Evolutionary conservation across 2,329 filamentous ascomycete genomes (phyloP), one percentile per base, ranked within the genome.

Genomic region (Fusarium paranaense): DNA sequence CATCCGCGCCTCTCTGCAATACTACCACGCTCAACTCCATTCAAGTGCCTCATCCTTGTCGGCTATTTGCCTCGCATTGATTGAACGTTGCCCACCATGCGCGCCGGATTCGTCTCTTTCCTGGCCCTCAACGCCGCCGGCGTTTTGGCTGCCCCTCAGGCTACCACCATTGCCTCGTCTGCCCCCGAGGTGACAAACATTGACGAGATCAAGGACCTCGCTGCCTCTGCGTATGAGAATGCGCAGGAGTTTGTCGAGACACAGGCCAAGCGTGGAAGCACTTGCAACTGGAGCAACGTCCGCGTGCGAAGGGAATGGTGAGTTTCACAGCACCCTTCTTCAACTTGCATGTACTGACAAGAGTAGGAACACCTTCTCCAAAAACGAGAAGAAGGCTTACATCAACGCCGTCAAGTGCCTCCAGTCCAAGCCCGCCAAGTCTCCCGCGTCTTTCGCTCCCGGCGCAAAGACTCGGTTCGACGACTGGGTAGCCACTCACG

Each of bases 401-500:
- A 86, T 85, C 61, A 76, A 81, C 8, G 86, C 87, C 4, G 83
- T 86, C 58, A 79, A 84, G 45, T 88, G 87, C 63, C 75, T 88
- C 20, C 82, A 83, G 67, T 73, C 74, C 6, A 79, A 80, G 70
- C 83, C 85, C 1, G 72, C 85, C 5, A 77, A 75, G 22, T 82
- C 82, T 0, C 80, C 82, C 1, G 64, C 78, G 0, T 72, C 77
- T 0, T 77, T 81, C 14, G 84, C 82, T 0, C 79, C 86, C 0
- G 87, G 87, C 3, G 85, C 83, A 4, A 82, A 80, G 66, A 84
- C 81, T 4, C 69, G 86, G 65, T 88, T 84, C 66, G 87, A 89
- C 73, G 87, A 89, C 67, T 89, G 85, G 50, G 81, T 87, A 7
- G 86, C 83, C 6, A 81, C 83, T 0, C 87, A 89, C 68, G 83